Conservation (phyloP, 2,329 filamentous ascomycete genomes). For the Onygenales sp. region DNA sequence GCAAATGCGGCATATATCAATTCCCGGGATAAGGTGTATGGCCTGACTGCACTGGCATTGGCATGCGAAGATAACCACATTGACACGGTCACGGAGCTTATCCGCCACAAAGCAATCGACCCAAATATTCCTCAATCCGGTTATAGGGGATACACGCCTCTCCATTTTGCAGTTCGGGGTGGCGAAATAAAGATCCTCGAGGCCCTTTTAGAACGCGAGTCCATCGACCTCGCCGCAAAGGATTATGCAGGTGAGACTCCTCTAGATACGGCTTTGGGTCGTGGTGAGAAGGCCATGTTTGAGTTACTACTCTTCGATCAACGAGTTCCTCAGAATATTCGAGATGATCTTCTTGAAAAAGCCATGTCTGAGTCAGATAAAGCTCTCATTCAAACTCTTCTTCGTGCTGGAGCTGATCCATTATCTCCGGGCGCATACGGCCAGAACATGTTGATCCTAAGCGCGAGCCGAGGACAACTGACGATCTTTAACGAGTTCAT, state of each 20-base stretch:
- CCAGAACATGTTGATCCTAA: background rate
- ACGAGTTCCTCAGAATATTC: background rate
- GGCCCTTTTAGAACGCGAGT: background rate
- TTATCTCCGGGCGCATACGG: background rate
- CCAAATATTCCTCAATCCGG: background rate
- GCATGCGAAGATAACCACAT: background rate
- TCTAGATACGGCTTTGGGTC: background rate
- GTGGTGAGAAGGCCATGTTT: background rate
- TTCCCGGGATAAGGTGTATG: background rate
- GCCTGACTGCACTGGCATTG: background rate
- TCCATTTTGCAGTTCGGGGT: background rate
- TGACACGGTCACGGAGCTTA: background rate
- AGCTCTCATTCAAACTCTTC: background rate
- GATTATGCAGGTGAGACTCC: background rate
- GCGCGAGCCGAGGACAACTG: background rate
- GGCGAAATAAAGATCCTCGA: background rate
- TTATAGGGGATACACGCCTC: background rate
- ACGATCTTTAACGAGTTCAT: background rate
- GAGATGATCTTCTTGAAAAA: background rate
- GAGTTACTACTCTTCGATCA: background rate
- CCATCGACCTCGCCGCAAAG: background rate
- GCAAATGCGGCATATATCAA: background rate
- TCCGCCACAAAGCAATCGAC: background rate
- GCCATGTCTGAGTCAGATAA: background rate
- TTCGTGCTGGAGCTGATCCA: background rate